Evolutionary conservation across 2,329 filamentous ascomycete genomes (phyloP), one percentile per base, ranked within the genome.

Genomic region (Colletotrichum euphorbiae): DNA sequence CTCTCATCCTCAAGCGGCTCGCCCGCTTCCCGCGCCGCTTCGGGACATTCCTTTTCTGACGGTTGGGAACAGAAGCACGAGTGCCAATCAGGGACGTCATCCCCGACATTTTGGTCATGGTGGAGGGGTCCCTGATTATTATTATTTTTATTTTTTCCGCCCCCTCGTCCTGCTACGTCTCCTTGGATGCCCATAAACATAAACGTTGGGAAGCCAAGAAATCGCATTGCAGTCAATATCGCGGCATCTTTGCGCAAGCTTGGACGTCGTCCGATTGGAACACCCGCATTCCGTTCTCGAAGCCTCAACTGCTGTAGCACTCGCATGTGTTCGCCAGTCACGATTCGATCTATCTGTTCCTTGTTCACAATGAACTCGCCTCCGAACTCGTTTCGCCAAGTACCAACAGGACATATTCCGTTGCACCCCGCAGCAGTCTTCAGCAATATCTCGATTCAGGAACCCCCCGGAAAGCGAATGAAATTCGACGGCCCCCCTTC

Each of bases 331-430:
- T 60, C 33, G 11, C 21, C 58, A 13, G 46, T n/a, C 21, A 54
- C 45, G 28, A 28, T 3, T 48, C 21, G 38, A 13, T 17, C 13
- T 17, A 15, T 19, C 31, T 12, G 13, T 21, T 28, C n/a, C 21
- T 21, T 50, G 31, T 40, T 48, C 67, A 71, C 62, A 42, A 71
- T 71, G 69, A 71, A 70, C 45, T 67, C 67, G 54, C 69, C 69
- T 43, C 69, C 69, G 45, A 62, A 62, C 50, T 71, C 69, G 28
- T 58, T 57, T 19, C 43, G 43, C 42, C 60, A 57, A 48, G 17
- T 19, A 42, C 42, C 55, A 43, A 46, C 40, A 12, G 31, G 46
- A 62, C 46, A 63, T 51, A 7, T 57, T 9, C 24, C 51, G 17
- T 11, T 31, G 43, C 43, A 59, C 36, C 33, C 46, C 19, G 33